Evolutionary conservation across 1,139 yeast species (phyloP).

Genomic region (Suhomyces bolitotheri): DNA sequence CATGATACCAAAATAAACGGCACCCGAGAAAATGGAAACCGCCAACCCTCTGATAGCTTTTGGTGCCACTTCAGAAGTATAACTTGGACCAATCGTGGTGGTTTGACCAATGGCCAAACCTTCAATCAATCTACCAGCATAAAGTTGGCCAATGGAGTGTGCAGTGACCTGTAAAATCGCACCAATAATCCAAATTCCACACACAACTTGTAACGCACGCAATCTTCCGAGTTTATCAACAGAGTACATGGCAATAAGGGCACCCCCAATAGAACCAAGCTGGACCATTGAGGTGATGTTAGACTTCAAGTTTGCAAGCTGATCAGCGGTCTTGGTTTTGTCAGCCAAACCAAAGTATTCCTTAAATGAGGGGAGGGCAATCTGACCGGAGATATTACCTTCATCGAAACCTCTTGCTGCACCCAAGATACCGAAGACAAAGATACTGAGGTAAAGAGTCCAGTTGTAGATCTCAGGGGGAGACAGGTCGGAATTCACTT

Average conservation of each 20-base stretch:
- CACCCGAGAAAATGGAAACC: conserved; percentile 53
- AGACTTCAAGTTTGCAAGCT: conserved; percentile 51
- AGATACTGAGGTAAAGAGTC: conserved; percentile 47
- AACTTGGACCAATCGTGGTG: conserved; percentile 57
- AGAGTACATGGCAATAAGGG: conserved; percentile 48
- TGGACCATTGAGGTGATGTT: conserved; percentile 65
- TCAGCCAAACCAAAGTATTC: conserved; percentile 49
- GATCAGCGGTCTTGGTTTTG: conserved; percentile 30
- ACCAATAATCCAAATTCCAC: conserved; percentile 47
- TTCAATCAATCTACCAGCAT: conserved; percentile 56
- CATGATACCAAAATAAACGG: conserved; percentile 57
- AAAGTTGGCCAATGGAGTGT: conserved; percentile 46
- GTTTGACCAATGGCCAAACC: conserved; percentile 61
- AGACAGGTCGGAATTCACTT: conserved; percentile 35
- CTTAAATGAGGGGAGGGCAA: conserved; percentile 46
- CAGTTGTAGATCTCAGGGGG: conserved; percentile 53
- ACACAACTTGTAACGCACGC: conserved; percentile 49
- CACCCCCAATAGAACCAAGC: conserved; percentile 60
- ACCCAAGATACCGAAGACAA: conserved; percentile 59
- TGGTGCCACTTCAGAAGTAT: conserved; percentile 56
- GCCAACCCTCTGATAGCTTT: conserved; percentile 53
- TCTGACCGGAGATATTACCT: conserved; percentile 50
- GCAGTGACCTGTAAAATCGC: conserved; percentile 52
- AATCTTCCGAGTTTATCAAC: conserved; percentile 59
- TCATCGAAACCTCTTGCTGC: conserved; percentile 65